Base-by-base conservation (phyloP, 306 rosid species). In the Dryas octopetala region DNA sequence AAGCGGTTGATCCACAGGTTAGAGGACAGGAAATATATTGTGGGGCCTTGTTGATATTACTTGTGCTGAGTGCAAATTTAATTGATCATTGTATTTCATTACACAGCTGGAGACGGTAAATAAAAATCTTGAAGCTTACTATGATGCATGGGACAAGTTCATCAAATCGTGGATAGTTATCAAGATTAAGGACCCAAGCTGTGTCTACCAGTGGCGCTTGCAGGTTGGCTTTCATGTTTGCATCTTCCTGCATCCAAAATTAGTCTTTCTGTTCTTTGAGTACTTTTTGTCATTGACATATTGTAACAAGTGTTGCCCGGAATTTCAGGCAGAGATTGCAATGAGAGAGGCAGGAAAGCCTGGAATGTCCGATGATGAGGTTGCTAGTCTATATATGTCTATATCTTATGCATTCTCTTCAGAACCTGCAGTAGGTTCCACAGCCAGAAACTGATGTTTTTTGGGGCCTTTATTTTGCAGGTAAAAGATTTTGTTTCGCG, bases 271-370 rank as follows among this genome's bases (percentile, higher is more conserved):
- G 26, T n/a, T 60, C 9, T 61, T 70, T 11, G 44, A 44, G 5
- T 71, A n/a, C 10, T 23, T 16, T 67, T 40, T 17, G 28, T 47
- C 11, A 3, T 26, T 68, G 14, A 14, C 44, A 50, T 32, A 45
- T 7, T 16, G 4, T 11, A 57, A 67, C 14, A 2, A 66, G 23
- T 45, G 49, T 8, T 32, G 23, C 57, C 60, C 40, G n/a, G 67
- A 79, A 80, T 74, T 59, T 83, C 86, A 95, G 99, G 99, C 97
- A 55, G 97, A 95, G 90, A 89, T 95, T 76, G 99, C 97, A 17
- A 95, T 95, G 99, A 95, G 96, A 74, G 92, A 95, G 51, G 99
- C 91, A 9, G 99, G 97, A 41, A 95, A 95, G 0, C 90, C 97
- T 4, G 97, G 97, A 72, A 90, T 95, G 99, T 83, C 96, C 0